Percentiles rank a stretch among this genome's conserved stretches.
phyloP scores from a whole-genome alignment of 2,329 filamentous ascomycete species.

The Colletotrichum nymphaeae region DNA sequence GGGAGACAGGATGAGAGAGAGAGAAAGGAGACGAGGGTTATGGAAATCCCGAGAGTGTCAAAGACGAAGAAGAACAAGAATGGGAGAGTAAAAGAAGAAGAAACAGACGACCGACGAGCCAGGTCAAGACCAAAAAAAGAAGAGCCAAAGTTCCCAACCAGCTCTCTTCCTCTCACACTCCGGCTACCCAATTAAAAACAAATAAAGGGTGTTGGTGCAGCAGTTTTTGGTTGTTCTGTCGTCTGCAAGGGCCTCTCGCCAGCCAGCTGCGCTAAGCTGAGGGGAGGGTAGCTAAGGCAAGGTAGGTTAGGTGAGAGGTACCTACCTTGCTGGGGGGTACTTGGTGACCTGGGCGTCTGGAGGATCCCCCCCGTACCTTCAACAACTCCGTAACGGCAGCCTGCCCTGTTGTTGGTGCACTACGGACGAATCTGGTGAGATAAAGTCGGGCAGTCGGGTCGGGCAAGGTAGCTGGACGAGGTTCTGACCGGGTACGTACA shows the following conservation, averaged over 20 bases:
- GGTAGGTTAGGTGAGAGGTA: background rate
- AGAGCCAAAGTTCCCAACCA: slow-evolving; percentile 2
- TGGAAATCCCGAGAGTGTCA: background rate
- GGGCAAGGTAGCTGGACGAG: background rate
- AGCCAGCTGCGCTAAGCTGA: slow-evolving; percentile 17
- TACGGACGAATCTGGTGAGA: background rate
- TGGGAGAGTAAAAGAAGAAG: background rate
- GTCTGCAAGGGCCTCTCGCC: slow-evolving; percentile 33
- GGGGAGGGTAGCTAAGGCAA: slow-evolving; percentile 1
- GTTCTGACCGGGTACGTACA: slow-evolving; percentile 14
- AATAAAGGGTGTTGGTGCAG: background rate
- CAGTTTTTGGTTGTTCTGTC: slow-evolving; percentile 25
- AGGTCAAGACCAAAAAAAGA: background rate
- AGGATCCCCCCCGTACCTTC: background rate
- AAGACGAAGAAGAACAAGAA: background rate
- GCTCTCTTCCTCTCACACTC: background rate
- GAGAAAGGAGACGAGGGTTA: background rate
- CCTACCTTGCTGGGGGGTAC: background rate
- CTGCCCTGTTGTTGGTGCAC: background rate
- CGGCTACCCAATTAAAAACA: slow-evolving; percentile 1
- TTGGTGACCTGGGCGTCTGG: background rate
- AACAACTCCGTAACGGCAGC: background rate
- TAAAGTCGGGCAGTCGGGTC: background rate
- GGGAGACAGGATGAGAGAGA: background rate
- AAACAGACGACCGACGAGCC: slow-evolving; percentile 1